Conservation (phyloP, 768 basidiomycete genomes). For the Auriculariales sp. region DNA sequence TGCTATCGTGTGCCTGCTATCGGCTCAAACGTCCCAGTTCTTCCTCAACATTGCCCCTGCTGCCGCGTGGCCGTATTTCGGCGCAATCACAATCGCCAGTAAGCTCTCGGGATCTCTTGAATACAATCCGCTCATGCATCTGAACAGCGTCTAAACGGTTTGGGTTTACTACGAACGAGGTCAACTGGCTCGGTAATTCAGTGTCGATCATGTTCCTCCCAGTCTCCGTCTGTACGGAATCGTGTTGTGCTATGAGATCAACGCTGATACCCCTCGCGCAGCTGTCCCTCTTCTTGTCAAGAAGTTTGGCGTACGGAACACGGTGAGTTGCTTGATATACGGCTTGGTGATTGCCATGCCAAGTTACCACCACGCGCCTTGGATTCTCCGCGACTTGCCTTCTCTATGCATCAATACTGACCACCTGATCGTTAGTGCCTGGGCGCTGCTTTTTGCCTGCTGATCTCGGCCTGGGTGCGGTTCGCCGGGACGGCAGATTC, state of each 20-base stretch:
- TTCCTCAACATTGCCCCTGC: conserved; percentile 46
- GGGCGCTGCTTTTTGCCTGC: conserved; percentile 34
- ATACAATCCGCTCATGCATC: not conserved
- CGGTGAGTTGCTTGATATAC: conserved; percentile 29
- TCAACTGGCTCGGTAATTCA: conserved; percentile 73
- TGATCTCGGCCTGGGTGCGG: conserved; percentile 63
- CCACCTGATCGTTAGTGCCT: conserved; percentile 34
- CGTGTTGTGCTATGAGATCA: not conserved
- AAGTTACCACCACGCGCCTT: not conserved
- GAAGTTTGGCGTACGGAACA: conserved; percentile 44
- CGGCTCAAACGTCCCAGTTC: conserved; percentile 11
- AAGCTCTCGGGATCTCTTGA: conserved; percentile 6
- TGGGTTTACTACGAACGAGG: conserved; percentile 49
- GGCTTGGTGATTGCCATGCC: not conserved
- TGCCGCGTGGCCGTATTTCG: conserved; percentile 73
- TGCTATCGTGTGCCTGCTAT: not conserved
- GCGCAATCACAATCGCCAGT: conserved; percentile 65
- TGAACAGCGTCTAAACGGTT: conserved; percentile 44
- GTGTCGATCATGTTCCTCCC: conserved; percentile 49
- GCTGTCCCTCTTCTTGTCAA: conserved; percentile 34
- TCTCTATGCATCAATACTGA: too few relatives aligned
- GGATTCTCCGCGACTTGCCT: not conserved
- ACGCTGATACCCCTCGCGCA: not conserved
- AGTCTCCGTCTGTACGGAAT: conserved; percentile 31
- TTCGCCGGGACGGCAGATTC: conserved; percentile 52